Base-by-base conservation (phyloP, 2,329 filamentous ascomycete species). In the Geosmithia putterillii region DNA sequence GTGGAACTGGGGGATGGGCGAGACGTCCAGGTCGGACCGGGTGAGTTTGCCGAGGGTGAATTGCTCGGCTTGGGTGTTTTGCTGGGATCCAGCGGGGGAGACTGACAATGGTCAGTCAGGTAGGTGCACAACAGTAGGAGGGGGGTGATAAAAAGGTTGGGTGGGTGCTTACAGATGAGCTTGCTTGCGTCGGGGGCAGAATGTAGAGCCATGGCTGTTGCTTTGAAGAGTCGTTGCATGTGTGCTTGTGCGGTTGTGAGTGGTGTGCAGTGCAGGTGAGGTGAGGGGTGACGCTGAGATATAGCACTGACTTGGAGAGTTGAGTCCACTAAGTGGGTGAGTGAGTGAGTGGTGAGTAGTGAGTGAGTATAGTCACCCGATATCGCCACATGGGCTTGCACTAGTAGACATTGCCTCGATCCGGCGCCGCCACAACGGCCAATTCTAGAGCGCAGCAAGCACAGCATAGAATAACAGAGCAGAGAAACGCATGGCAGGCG, bases 1-100 rank as follows among this genome's bases (percentile, higher is more conserved):
- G 67, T 94, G 76, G 70, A 96, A 98, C 67, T 96, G 92, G 25
- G 71, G 69, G 45, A 90, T 77, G 1, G 92, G 92, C 8, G 66
- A 44, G 1, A 70, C 55, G 52, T 76, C 62, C 17, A 94, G 77
- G 56, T 86, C 74, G 1, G 61, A 54, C 40, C 67, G 71, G 32
- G 72, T 68, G 23, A 94, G 76, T 1, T 71, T 69, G 52, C 75
- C 76, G 43, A 60, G 63, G 41, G 74, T 78, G 70, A 89, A 94
- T 61, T 94, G 87, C 20, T 76, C 77, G 10, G 87, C 86, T 59
- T 84, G 83, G 2, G 69, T 66, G 43, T 74, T 66, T 42, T 68
- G 61, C 48, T 74, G 63, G 50, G 70, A 65, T 34, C 72, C 76
- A 38, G 77, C 76, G 4, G 83, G 81, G 6, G 82, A 81, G 62